A percentile compares a stretch with the other conserved stretches of the same genome.
phyloP scores from a whole-genome alignment of 768 basidiomycete species.

The Tubosaeta sp. region DNA sequence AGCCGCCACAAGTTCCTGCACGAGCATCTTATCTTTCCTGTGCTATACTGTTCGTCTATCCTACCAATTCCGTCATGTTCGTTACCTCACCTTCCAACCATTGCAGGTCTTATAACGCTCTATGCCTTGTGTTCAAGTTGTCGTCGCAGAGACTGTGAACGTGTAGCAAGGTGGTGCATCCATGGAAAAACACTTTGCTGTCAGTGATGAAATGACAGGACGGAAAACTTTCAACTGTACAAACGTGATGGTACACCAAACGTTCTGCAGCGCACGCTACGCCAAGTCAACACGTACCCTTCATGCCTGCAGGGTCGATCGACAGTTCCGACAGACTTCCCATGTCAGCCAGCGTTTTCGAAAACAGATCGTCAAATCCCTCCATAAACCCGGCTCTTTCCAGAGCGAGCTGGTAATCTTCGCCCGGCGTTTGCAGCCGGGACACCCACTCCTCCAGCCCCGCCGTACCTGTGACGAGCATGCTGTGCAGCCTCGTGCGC shows the following conservation, averaged over 20 bases:
- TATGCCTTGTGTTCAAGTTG: too few species aligned
- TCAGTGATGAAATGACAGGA: too few species aligned
- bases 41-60: too few species aligned
- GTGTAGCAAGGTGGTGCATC: too few species aligned
- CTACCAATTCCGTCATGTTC: too few species aligned
- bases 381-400: slow-evolving; percentile 53
- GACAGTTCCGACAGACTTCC: slow-evolving; percentile 39
- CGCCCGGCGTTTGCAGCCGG: slow-evolving; percentile 19
- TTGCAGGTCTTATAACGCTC: too few species aligned
- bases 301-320: slow-evolving; percentile 20
- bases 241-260: neutral
- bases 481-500: slow-evolving; percentile 60
- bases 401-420: slow-evolving; percentile 36
- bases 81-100: too few species aligned
- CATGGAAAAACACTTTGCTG: too few species aligned
- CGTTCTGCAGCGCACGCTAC: neutral
- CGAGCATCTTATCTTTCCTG: too few species aligned
- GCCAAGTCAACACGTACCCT: slow-evolving; percentile 16
- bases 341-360: slow-evolving; percentile 55
- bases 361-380: slow-evolving; percentile 61
- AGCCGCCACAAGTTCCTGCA: too few species aligned
- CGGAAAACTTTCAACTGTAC: neutral
- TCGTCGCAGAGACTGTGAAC: too few species aligned
- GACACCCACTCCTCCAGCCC: slow-evolving; percentile 68
- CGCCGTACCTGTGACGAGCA: slow-evolving; percentile 57